phyloP scores from a whole-genome alignment of 805 yeast species.

The Kuraishia borneana region DNA sequence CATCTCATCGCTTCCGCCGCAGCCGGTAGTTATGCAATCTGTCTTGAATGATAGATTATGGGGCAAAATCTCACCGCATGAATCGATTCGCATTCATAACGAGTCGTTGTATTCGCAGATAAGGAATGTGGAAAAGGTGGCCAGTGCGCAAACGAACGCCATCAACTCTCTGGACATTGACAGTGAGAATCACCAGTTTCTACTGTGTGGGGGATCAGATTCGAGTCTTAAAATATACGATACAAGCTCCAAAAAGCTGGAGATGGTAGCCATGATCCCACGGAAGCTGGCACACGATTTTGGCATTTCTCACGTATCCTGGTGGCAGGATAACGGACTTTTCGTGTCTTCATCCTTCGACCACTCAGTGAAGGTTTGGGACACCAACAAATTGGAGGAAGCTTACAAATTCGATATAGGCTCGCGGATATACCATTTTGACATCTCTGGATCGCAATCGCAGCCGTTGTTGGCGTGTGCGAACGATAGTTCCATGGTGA shows the following conservation, averaged over 20 bases:
- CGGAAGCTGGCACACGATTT: slow-evolving; percentile 42
- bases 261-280: slow-evolving; percentile 11
- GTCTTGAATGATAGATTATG: slow-evolving; percentile 1
- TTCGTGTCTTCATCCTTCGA: slow-evolving; percentile 79
- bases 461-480: slow-evolving; percentile 59
- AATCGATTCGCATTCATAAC: slow-evolving; percentile 22
- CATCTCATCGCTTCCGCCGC: slow-evolving; percentile 4
- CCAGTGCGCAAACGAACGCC: slow-evolving; percentile 34
- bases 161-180: slow-evolving; percentile 57
- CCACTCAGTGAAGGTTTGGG: slow-evolving; percentile 70
- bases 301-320: slow-evolving; percentile 62
- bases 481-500: slow-evolving; percentile 53
- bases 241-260: slow-evolving; percentile 11
- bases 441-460: slow-evolving; percentile 34
- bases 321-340: slow-evolving; percentile 91
- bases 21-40: slow-evolving; percentile 5
- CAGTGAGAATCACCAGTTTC: slow-evolving; percentile 24
- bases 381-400: slow-evolving; percentile 50
- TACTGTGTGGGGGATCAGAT: slow-evolving; percentile 69
- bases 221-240: slow-evolving; percentile 51
- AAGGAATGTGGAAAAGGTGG: slow-evolving; percentile 10
- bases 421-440: slow-evolving; percentile 56
- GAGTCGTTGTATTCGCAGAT: slow-evolving; percentile 25
- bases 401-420: slow-evolving; percentile 58
- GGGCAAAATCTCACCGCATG: slow-evolving; percentile 15